These are phyloP conservation scores for Emmonsiellopsis sp. DNA, from an alignment of 2,329 filamentous ascomycete species.

Conservation along the genomic window DNA sequence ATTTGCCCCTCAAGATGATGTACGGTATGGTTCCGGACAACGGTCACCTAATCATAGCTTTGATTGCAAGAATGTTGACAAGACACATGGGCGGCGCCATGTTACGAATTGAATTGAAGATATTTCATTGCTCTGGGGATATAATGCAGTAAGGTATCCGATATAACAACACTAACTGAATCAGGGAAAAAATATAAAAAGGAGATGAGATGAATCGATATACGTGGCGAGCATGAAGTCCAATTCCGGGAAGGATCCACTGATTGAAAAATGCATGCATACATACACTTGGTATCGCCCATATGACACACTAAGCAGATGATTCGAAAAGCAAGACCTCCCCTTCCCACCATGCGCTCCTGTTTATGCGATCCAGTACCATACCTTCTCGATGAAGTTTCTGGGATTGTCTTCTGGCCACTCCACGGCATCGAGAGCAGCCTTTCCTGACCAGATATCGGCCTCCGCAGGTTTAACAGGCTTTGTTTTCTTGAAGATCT, in stretches of 20 bases:
- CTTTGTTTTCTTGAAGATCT: constrained; percentile 16
- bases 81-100: no score
- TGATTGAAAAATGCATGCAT: no score
- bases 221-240: not conserved
- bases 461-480: constrained; percentile 11
- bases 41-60: no score
- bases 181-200: no score
- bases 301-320: not conserved
- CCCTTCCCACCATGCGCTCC: not conserved
- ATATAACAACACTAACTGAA: no score
- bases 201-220: not conserved
- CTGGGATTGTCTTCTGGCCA: constrained; percentile 12
- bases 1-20: no score
- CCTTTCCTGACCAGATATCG: constrained; percentile 19
- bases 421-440: constrained; percentile 17
- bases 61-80: no score
- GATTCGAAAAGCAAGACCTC: not conserved
- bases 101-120: no score
- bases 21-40: no score
- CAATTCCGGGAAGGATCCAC: no score
- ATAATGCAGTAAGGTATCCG: no score
- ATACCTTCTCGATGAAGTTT: constrained; percentile 14
- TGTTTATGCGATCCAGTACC: constrained; percentile 14
- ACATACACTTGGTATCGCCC: not conserved
- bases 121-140: no score